Percentiles rank a stretch among this genome's conserved stretches.
Evolutionary conservation across 2,329 filamentous ascomycete species (phyloP).

Genomic region (Pezicula rhizophila): DNA sequence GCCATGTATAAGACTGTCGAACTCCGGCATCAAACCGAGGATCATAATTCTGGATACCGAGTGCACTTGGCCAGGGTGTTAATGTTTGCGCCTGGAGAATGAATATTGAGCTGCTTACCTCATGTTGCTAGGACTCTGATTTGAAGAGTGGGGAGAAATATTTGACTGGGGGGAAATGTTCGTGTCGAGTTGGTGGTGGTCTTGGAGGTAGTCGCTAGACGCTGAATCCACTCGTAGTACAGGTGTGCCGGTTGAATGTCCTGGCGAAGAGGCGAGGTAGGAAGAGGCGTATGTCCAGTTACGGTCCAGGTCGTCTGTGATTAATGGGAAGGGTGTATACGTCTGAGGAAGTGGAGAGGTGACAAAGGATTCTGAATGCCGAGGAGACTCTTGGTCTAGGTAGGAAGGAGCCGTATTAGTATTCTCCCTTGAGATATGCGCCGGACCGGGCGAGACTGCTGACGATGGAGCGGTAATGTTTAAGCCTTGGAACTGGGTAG

Average conservation of each 20-base stretch:
- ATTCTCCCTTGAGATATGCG: conserved; percentile 10
- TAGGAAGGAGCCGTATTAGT: conserved; percentile 15
- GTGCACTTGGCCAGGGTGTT: conserved; percentile 18
- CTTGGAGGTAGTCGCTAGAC: too few species aligned
- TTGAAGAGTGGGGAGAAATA: conserved; percentile 10
- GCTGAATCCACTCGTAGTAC: conserved; percentile 21
- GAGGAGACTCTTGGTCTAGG: conserved; percentile 13
- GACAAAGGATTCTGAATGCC: conserved; percentile 16
- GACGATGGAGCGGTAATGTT: conserved; percentile 19
- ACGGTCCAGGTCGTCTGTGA: conserved; percentile 22
- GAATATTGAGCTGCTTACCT: conserved; percentile 13
- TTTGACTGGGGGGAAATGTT: not conserved
- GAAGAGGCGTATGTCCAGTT: conserved; percentile 19
- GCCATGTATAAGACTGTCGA: conserved; percentile 1
- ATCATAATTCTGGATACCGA: conserved; percentile 28
- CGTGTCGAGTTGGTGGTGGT: not conserved
- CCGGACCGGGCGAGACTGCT: conserved; percentile 11
- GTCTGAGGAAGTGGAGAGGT: conserved; percentile 19
- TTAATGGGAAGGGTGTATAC: conserved; percentile 21
- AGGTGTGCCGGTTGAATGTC: conserved; percentile 15
- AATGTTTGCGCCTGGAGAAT: conserved; percentile 4
- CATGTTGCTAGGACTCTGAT: conserved; percentile 22
- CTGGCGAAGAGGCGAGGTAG: conserved; percentile 17
- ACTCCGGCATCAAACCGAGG: conserved; percentile 21
- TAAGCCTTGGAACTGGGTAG: conserved; percentile 23